Evolutionary conservation across 371 early-diverging fungal genomes (phyloP), one percentile per base, ranked within the genome.

Genomic region (Mucor indicus): DNA sequence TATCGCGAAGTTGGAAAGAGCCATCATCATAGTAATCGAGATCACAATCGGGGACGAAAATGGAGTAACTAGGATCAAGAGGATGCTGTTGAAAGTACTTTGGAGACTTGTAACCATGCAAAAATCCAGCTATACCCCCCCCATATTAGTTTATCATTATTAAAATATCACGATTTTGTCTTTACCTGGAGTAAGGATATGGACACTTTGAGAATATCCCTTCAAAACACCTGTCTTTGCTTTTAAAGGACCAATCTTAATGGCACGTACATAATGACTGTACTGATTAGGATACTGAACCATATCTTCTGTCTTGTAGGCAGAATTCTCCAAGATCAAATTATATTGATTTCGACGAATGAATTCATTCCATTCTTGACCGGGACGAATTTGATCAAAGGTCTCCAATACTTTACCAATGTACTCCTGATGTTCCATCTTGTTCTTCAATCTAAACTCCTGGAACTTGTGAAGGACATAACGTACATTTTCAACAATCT

Each of bases 331-430:
- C 24, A 48, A 32, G 5, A 75, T 55, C 29, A 75, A 44, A n/a
- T 67, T 50, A 21, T 51, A 45, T 9, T 58, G 55, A 30, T 75
- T 57, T 22, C 70, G 68, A 23, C 60, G 52, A 2, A 64, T 52
- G 49, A 72, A 76, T 23, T 63, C 65, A 19, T 68, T 60, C 77
- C 77, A 76, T 48, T 76, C 77, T 0, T 62, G 53, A 32, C 57
- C 44, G 5, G 71, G 60, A 10, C 47, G 39, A 1, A 76, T 32
- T 4, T 38, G 22, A 21, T 60, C 44, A 19, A 76, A 66, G 0
- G 49, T 51, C 0, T 44, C 42, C 1, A 53, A 48, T 10, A 76
- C 54, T 4, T 48, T 51, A 9, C 58, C 64, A 42, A 66, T 51
- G 9, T 45, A 52, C 15, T 55, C 53, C 13, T 54, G 39, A 2